These are phyloP conservation scores for Mallotus japonicus DNA, from an alignment of 441 rosid genomes.

Conservation along the genomic window DNA sequence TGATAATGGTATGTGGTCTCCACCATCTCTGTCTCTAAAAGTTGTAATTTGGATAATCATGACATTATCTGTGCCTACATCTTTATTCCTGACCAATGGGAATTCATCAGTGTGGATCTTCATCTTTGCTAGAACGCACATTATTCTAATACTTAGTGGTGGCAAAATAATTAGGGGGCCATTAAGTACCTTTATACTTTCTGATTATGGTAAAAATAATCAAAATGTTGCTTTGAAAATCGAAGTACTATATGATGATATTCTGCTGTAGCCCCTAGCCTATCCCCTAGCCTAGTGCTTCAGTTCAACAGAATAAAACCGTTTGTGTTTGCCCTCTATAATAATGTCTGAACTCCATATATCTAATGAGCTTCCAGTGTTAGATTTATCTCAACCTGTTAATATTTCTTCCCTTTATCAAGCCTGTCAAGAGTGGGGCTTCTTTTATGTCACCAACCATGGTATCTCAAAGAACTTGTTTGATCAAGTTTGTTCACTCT, in stretches of 20 bases:
- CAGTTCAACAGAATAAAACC: constrained; percentile 22
- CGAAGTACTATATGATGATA: too few relatives aligned
- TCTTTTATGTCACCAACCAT: constrained; percentile 61
- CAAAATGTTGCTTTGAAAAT: background rate
- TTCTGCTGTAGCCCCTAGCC: constrained; percentile 11
- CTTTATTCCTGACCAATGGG: constrained; percentile 15
- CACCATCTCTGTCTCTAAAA: constrained; percentile 18
- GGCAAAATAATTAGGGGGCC: constrained; percentile 7
- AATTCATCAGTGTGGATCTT: constrained; percentile 11
- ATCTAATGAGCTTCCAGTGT: constrained; percentile 52
- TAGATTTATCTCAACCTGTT: constrained; percentile 54
- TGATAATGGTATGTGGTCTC: constrained; percentile 32
- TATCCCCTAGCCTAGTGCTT: constrained; percentile 35
- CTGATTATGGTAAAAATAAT: constrained; percentile 4
- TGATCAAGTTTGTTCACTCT: constrained; percentile 35
- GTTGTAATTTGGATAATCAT: constrained; percentile 19
- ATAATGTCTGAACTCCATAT: constrained; percentile 40
- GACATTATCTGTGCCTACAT: background rate
- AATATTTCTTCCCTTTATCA: constrained; percentile 42
- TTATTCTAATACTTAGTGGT: constrained; percentile 20
- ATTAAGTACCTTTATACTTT: constrained; percentile 17
- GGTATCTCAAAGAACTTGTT: constrained; percentile 51
- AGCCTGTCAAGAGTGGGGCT: constrained; percentile 64
- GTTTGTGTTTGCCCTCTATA: constrained; percentile 13
- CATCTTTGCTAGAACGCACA: constrained; percentile 1